These are phyloP conservation scores for Fagus sylvatica DNA, from an alignment of 306 rosid genomes.

Conservation along the genomic window DNA sequence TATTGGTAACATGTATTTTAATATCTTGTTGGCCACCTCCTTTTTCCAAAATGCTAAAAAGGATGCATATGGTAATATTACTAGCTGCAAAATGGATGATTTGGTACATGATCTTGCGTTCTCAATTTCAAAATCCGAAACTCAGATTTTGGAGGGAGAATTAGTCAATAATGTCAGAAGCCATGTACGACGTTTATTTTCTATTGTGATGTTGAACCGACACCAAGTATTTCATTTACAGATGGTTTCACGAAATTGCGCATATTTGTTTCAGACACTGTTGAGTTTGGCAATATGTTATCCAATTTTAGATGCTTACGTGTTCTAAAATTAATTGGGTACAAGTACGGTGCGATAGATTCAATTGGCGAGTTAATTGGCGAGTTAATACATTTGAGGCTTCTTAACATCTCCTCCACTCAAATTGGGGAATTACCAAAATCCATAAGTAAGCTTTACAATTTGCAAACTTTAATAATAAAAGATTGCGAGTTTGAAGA, in stretches of 20 bases:
- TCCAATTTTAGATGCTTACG: background rate
- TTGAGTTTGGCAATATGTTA: background rate
- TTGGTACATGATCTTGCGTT: conserved; percentile 23
- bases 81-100: conserved; percentile 23
- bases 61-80: background rate
- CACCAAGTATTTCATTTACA: background rate
- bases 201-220: accelerated
- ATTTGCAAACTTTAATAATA: conserved; percentile 11
- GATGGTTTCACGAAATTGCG: background rate
- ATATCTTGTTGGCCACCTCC: conserved; percentile 1
- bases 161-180: background rate
- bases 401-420: accelerated
- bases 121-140: background rate
- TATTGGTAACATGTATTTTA: too few species aligned
- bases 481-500: too few species aligned
- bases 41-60: conserved; percentile 11
- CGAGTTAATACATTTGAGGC: background rate
- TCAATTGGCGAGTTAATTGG: conserved; percentile 4
- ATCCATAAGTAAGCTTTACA: too few species aligned
- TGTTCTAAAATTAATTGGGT: background rate
- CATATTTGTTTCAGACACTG: background rate
- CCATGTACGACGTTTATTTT: too few species aligned
- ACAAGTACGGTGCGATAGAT: background rate
- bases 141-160: background rate
- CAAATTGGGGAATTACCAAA: too few species aligned